These are phyloP conservation scores for Lipomyces sp. DNA, from an alignment of 805 yeast species.

Conservation along the genomic window DNA sequence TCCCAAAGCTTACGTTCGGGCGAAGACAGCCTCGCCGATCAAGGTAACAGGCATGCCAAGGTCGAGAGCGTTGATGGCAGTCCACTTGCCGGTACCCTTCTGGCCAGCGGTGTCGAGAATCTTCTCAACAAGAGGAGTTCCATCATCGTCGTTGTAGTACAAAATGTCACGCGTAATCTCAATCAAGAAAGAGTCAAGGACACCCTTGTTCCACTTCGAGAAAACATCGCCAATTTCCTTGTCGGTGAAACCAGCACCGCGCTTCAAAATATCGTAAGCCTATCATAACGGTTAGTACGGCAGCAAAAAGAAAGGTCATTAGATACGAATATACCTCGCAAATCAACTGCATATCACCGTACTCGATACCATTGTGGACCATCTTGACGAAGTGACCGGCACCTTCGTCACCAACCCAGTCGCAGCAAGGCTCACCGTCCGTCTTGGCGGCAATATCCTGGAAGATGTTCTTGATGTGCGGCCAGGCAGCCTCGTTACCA, in stretches of 20 bases:
- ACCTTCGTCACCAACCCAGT: constrained; percentile 99
- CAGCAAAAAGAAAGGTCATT: neutral
- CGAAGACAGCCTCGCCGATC: constrained; percentile 97
- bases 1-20: constrained; percentile 56
- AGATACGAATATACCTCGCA: constrained; percentile 60
- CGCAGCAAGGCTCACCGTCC: constrained; percentile 99
- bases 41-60: constrained; percentile 98
- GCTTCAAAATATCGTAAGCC: constrained; percentile 94
- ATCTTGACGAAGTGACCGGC: constrained; percentile 98
- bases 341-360: constrained; percentile 99
- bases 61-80: constrained; percentile 96
- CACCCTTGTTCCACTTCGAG: constrained; percentile 94
- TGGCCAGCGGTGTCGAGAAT: constrained; percentile 97
- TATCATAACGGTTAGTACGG: neutral
- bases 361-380: constrained; percentile 99
- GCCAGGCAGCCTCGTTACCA: constrained; percentile 98
- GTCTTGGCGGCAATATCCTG: constrained; percentile 95
- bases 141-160: constrained; percentile 85
- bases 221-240: constrained; percentile 94
- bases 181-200: constrained; percentile 92
- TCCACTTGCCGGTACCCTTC: constrained; percentile 99
- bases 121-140: constrained; percentile 93
- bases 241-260: constrained; percentile 87
- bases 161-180: constrained; percentile 96
- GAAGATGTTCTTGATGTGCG: constrained; percentile 94